These are phyloP conservation scores for Colletotrichum sp. DNA, from an alignment of 2,329 filamentous ascomycete genomes.

Conservation along the genomic window DNA sequence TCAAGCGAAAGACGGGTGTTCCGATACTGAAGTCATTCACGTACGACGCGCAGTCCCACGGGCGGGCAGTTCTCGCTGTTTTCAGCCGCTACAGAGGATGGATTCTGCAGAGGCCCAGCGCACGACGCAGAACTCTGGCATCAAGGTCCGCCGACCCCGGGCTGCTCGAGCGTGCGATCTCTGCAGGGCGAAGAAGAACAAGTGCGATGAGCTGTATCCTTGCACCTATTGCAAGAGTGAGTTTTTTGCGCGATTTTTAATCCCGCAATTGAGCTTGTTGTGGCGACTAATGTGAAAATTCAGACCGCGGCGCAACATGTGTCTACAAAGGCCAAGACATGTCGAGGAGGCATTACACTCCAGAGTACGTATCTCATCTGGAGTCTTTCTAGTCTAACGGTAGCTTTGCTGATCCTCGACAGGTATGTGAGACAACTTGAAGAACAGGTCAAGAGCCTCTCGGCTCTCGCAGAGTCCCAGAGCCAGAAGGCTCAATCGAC, in stretches of 20 bases:
- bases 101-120: conserved; percentile 7
- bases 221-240: conserved; percentile 48
- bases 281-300: neutral
- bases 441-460: conserved; percentile 26
- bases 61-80: neutral
- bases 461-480: neutral
- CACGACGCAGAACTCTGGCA: conserved; percentile 17
- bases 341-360: conserved; percentile 23
- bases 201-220: conserved; percentile 23
- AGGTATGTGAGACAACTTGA: conserved; percentile 29
- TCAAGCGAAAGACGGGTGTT: neutral
- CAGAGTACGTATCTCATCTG: conserved; percentile 22
- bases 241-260: conserved; percentile 6
- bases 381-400: neutral
- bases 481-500: neutral
- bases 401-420: neutral
- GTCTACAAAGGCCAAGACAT: conserved; percentile 30
- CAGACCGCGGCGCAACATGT: conserved; percentile 28
- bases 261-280: neutral
- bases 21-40: neutral
- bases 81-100: neutral
- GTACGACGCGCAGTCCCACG: neutral
- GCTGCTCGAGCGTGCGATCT: conserved; percentile 16
- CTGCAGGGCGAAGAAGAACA: conserved; percentile 15
- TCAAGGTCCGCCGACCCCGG: conserved; percentile 18